Base-by-base conservation (phyloP, 2,329 filamentous ascomycete species). In the Aureobasidium pullulans region DNA sequence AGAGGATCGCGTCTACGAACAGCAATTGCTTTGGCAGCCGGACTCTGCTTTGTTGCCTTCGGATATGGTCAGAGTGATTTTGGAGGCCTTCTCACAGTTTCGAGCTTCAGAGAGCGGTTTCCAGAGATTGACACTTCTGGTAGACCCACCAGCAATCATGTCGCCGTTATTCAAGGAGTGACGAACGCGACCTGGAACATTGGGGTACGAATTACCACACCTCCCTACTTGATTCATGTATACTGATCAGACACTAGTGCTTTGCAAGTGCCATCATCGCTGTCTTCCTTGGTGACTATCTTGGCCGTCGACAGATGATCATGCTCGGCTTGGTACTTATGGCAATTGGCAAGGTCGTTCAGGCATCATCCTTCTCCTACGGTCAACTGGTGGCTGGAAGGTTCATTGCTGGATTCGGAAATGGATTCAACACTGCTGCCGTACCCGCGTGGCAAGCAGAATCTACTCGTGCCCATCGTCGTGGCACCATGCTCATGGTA, bases 71-170 rank as follows among this genome's bases (percentile, higher is more conserved):
- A 88, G 72, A 75, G 68, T 50, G 67, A 70, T 36, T 65, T 71
- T 31, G 70, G 68, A 44, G 67, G 70, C 34, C 84, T 93, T 63
- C 76, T 93, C 60, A 89, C 87, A 3, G 80, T 92, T 66, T 73
- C 79, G 19, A 78, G 79, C 9, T 89, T 88, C 65, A 74, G 84
- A 2, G 66, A 64, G 6, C 65, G 70, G 37, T 77, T 78, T 52
- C 75, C 74, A 5, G 59, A 72, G 49, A 73, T 77, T 56, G 71
- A 76, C 59, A 73, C 72, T 15, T 66, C 71, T 15, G 69, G 71
- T 44, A 66, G 68, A 11, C 72, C 71, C 0, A 64, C 65, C 15
- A 70, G 68, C 52, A 68, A 64, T 36, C 69, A 75, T 65, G 70
- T 69, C 8, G 73, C 75, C 1, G 73, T 71, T 13, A 71, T 77